Base-by-base conservation (phyloP, 768 basidiomycete genomes). In the Hortiboletus flavorubellus region DNA sequence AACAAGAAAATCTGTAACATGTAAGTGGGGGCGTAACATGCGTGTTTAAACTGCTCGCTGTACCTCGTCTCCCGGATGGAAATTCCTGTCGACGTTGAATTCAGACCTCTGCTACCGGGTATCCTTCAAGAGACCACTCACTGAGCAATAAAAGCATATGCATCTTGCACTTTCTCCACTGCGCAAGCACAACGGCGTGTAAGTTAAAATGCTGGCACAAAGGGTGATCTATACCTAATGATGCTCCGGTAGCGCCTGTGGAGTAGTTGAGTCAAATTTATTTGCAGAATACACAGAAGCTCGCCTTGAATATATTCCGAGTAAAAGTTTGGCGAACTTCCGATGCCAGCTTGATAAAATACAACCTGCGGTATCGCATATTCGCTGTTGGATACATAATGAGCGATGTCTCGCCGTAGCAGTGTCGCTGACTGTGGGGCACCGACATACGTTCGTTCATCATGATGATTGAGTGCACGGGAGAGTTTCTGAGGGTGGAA, bases 81-180 rank as follows among this genome's bases (percentile, higher is more conserved):
- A 90, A 59, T 90, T 90, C 58, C 87, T 90, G 57, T 40, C 39
- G 14, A 38, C 2, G 23, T 49, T 53, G 23, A 34, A 41, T 44
- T 51, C n/a, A 38, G 21, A 48, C 15, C 9, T 21, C 16, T 46
- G 21, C 18, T 5, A 8, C n/a, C 30, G 26, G 31, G 51, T 5
- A 34, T 11, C 15, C 18, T 41, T 26, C 23, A 44, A 33, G 26
- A 23, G 5, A 44, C 15, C 15, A 73, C 87, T 68, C 62, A 89
- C 87, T 90, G 86, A 21, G 88, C 81, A 61, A 90, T 85, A 64
- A 90, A 90, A n/a, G 80, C 85, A 70, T 89, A 88, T 34, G 83
- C 87, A 59, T 89, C 86, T 70, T 89, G 84, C 3, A 90, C 85
- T 63, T 90, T 89, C 54, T 85, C 84, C 39, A 72, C 86, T 89